Base-by-base conservation (phyloP, 2,329 filamentous ascomycete genomes). In the Fusarium oligoseptatum region DNA sequence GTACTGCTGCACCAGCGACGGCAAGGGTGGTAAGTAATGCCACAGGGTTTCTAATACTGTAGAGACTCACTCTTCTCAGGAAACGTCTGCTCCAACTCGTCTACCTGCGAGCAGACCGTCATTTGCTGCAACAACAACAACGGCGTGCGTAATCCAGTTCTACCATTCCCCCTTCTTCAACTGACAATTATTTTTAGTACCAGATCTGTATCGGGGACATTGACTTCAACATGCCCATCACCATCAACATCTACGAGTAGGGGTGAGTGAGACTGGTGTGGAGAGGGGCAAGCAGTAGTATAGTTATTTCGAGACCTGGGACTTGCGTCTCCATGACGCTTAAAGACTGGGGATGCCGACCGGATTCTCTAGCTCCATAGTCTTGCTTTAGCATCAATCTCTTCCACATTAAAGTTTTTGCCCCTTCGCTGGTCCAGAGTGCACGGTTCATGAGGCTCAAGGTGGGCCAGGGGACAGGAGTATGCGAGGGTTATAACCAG, bases 101-200 rank as follows among this genome's bases (percentile, higher is more conserved):
- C 70, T 8, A 48, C 68, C 10, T 78, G 76, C 22, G 67, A 32
- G 2, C 32, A 66, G 24, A 75, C 63, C 20, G 43, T 77, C 29
- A 77, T 77, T 56, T 77, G 75, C 71, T 77, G 76, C 71, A 77
- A 77, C 69, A 77, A 77, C 39, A 77, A 78, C 66, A 77, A 69
- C 36, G 76, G 76, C 0, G 76, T 78, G 63, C 68, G 75, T 74
- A 22, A 9, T 1, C 4, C 0, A 3, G 7, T 14, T 1, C 0
- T 0, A 15, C 1, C 1, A 2, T 5, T 0, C 12, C 12, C 11
- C 9, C 2, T 3, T 0, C 0, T 4, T 6, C 1, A 6, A 4
- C 71, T 74, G 8, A 76, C 32, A 10, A 7, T 8, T 8, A n/a
- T 45, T 7, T 4, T 17, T 11, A 76, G 76, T 77, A 62, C 64